phyloP scores from a whole-genome alignment of 78 protist species.

The Dictyostelium capitatum region DNA sequence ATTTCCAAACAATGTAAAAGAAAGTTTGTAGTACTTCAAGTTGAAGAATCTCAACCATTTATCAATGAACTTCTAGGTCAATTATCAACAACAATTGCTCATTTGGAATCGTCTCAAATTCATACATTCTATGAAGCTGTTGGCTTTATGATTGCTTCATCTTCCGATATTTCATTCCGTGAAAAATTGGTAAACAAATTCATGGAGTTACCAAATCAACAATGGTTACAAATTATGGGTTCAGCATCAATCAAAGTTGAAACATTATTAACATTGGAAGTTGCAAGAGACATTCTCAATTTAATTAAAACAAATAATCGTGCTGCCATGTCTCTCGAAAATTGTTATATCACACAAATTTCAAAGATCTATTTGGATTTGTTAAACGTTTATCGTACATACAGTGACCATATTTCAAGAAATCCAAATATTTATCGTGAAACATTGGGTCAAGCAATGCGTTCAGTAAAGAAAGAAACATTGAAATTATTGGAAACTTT shows the following conservation, averaged over 20 bases:
- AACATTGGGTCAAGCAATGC: slow-evolving; percentile 82
- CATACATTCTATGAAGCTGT: slow-evolving; percentile 98
- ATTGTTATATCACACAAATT: slow-evolving; percentile 90
- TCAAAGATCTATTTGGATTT: slow-evolving; percentile 92
- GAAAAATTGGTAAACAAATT: slow-evolving; percentile 83
- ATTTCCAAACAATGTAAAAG: slow-evolving; percentile 95
- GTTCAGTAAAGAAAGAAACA: slow-evolving; percentile 92
- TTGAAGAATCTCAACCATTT: slow-evolving; percentile 91
- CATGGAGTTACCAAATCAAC: slow-evolving; percentile 94
- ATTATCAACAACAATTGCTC: slow-evolving; percentile 79
- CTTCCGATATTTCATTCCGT: slow-evolving; percentile 44
- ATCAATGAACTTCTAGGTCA: slow-evolving; percentile 90
- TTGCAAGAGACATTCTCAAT: slow-evolving; percentile 66
- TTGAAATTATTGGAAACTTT: slow-evolving; percentile 90
- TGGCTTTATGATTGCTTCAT: slow-evolving; percentile 94
- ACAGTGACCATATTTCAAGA: slow-evolving; percentile 81
- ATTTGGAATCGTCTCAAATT: slow-evolving; percentile 91
- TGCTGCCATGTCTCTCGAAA: slow-evolving; percentile 91
- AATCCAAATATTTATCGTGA: slow-evolving; percentile 59
- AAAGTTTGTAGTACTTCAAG: slow-evolving; percentile 92
- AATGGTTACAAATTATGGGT: slow-evolving; percentile 88
- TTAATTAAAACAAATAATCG: slow-evolving; percentile 89
- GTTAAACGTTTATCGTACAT: slow-evolving; percentile 85
- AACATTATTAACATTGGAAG: slow-evolving; percentile 20
- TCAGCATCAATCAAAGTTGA: slow-evolving; percentile 33